Percentiles rank a stretch among this genome's conserved stretches.
phyloP scores from a whole-genome alignment of 1,284 basidiomycete genomes.

The Tausonia pullulans region DNA sequence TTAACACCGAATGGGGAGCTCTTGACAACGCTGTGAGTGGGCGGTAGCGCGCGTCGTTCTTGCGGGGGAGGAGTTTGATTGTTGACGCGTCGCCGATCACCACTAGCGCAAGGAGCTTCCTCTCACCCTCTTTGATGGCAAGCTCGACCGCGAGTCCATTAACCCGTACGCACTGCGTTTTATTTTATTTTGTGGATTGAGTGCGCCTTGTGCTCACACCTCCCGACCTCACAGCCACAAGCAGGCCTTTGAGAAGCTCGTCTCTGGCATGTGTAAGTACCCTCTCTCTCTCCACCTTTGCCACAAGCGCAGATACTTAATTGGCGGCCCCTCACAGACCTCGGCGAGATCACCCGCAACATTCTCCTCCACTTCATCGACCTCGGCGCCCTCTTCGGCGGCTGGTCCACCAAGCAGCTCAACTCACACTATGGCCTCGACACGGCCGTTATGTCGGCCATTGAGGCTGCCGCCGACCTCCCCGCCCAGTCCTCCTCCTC shows the following conservation, averaged over 20 bases:
- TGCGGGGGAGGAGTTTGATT: not conserved
- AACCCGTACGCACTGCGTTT: slow-evolving; percentile 47
- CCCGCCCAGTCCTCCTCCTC: slow-evolving; percentile 13
- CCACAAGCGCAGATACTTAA: not conserved
- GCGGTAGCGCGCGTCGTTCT: not conserved
- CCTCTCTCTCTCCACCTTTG: not conserved
- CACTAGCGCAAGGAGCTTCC: slow-evolving; percentile 69
- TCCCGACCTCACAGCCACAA: slow-evolving; percentile 40
- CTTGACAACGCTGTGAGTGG: slow-evolving; percentile 72
- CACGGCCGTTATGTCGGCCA: slow-evolving; percentile 77
- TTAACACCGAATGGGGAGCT: slow-evolving; percentile 97
- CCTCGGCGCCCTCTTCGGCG: slow-evolving; percentile 57
- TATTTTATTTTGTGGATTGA: not conserved
- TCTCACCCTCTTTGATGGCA: slow-evolving; percentile 84
- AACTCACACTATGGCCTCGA: slow-evolving; percentile 92
- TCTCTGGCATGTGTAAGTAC: slow-evolving; percentile 79
- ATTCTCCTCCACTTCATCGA: slow-evolving; percentile 79
- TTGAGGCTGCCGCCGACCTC: slow-evolving; percentile 45
- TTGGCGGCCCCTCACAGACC: slow-evolving; percentile 38
- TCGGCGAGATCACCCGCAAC: slow-evolving; percentile 85
- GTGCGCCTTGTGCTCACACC: not conserved
- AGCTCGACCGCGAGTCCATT: slow-evolving; percentile 83
- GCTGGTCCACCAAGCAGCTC: slow-evolving; percentile 56
- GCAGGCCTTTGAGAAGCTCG: slow-evolving; percentile 96
- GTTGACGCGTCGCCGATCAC: not conserved